Base-by-base conservation (phyloP, 768 basidiomycete genomes). In the Daedaleopsis nitida region DNA sequence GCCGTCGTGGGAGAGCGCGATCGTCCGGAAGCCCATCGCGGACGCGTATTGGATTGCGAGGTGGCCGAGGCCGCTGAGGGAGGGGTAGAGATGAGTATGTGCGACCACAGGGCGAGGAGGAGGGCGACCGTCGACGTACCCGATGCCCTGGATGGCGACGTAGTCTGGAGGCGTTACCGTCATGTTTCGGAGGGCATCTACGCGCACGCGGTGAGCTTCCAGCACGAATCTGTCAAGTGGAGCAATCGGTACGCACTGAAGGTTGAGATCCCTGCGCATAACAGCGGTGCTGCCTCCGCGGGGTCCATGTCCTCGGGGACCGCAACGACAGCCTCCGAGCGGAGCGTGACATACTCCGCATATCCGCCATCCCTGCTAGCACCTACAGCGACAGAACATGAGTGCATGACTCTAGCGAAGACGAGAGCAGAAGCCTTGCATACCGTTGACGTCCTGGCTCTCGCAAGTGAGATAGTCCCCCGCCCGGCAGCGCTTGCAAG, bases 181-280 rank as follows among this genome's bases (percentile, higher is more conserved):
- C 68, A 73, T 74, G 58, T 69, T 61, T 52, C 77, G 66, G 13
- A 73, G 63, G 2, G 71, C 47, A 38, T 68, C 69, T 70, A 16
- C 23, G 7, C 10, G 34, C 1, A 6, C 5, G 19, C 3, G 7
- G 3, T 34, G n/a, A 54, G 52, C 19, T 57, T 1, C 50, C 19
- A 13, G 17, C 88, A 5, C 87, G 3, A 87, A 88, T 42, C 87
- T 88, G 11, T 86, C 84, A 42, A 92, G 75, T 32, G 27, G 27
- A 32, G 27, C 27, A 19, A 85, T 83, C 83, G 88, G 54, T 92
- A 84, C 39, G 89, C 88, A 52, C 76, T 73, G 71, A 73, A 79
- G 24, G 69, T 70, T 10, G 78, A 78, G 16, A 77, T 72, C 23
- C 74, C 77, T 13, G 74, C 75, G 52, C 75, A 78, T 9, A 76